Conservation (phyloP, 2,329 filamentous ascomycete species). For the Trichoderma sp. region DNA sequence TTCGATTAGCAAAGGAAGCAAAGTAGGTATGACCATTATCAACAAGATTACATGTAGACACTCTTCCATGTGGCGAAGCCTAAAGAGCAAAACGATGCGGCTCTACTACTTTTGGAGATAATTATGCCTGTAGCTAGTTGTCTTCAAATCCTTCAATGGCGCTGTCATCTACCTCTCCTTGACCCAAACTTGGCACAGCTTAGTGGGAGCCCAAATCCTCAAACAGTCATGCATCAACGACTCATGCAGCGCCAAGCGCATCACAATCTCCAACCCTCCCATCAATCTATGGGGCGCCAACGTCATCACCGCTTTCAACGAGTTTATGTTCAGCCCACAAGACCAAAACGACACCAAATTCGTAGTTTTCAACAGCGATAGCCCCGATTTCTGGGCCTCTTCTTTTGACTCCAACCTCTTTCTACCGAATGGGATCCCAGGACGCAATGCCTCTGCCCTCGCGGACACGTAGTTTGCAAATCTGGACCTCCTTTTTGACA, state of each 20-base stretch:
- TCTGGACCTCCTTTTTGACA: not conserved
- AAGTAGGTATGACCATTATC: too few relatives aligned
- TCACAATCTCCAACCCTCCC: conserved; percentile 2
- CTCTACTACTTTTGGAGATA: too few relatives aligned
- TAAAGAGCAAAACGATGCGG: too few relatives aligned
- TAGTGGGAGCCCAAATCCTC: not conserved
- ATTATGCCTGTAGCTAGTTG: too few relatives aligned
- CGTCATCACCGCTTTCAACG: not conserved
- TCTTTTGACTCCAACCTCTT: not conserved
- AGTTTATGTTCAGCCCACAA: not conserved
- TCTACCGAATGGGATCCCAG: not conserved
- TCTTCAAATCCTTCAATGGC: not conserved
- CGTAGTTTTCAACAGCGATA: not conserved
- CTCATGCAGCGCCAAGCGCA: not conserved
- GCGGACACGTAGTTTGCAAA: conserved; percentile 13
- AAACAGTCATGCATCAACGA: conserved; percentile 16
- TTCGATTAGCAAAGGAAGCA: too few relatives aligned
- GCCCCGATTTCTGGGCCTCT: not conserved
- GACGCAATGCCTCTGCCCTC: not conserved
- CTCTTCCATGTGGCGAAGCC: too few relatives aligned
- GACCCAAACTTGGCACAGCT: not conserved
- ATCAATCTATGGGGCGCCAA: conserved; percentile 17
- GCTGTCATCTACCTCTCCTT: not conserved
- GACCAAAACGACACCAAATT: conserved; percentile 10
- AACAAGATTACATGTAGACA: too few relatives aligned